Conservation (phyloP, 768 basidiomycete species). For the Omphalotus guepiniiformis region DNA sequence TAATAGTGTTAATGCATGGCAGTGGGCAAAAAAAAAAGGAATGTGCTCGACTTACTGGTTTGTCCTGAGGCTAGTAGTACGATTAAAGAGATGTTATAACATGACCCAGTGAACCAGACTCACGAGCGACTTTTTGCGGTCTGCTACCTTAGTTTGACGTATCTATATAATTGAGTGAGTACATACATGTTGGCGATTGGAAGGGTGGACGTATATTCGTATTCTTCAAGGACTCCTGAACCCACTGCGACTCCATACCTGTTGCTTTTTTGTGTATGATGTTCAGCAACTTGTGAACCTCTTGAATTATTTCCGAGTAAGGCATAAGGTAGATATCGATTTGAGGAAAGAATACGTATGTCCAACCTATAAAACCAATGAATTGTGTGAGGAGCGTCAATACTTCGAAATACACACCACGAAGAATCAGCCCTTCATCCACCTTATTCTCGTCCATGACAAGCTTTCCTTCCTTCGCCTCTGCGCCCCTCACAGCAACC, state of each 20-base stretch:
- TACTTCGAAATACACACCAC: neutral
- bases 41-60: no score
- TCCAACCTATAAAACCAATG: neutral
- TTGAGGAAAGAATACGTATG: constrained; percentile 2
- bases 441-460: neutral
- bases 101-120: no score
- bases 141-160: no score
- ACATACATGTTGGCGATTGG: no score
- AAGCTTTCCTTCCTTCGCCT: constrained; percentile 4
- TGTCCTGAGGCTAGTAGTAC: no score
- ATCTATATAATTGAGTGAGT: no score
- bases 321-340: constrained; percentile 6
- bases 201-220: no score
- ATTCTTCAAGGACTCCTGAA: constrained; percentile 4
- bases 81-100: no score
- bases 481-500: neutral
- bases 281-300: neutral
- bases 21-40: no score
- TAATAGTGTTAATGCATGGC: no score
- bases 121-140: no score
- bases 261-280: neutral
- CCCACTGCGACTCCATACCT: neutral
- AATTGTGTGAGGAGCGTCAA: neutral
- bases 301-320: neutral
- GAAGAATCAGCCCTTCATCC: neutral